A percentile compares a stretch with the other conserved stretches of the same genome.
Conservation (phyloP, 2,329 filamentous ascomycete genomes). For the Cladosporium cucumerinum region DNA sequence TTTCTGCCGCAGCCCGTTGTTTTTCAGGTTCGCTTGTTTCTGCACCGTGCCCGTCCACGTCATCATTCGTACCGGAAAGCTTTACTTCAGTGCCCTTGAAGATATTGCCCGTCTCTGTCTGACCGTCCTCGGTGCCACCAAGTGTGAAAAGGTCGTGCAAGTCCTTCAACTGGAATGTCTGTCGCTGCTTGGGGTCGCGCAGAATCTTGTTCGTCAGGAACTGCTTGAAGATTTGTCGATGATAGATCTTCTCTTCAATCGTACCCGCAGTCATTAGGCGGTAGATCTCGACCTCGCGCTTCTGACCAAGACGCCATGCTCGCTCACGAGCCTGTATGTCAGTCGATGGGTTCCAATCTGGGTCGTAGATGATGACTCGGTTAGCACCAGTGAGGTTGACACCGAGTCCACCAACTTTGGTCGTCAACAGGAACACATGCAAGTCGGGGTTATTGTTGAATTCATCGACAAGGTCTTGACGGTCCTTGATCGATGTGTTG, state of each 20-base stretch:
- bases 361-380: conserved; percentile 96
- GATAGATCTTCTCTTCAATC: conserved; percentile 98
- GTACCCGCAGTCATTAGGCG: conserved; percentile 97
- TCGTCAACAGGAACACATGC: conserved; percentile 89
- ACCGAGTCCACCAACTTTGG: conserved; percentile 89
- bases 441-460: conserved; percentile 81
- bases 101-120: conserved; percentile 78
- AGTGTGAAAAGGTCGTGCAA: conserved; percentile 88
- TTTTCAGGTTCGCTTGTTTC: conserved; percentile 28
- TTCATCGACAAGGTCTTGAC: conserved; percentile 85
- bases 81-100: conserved; percentile 85
- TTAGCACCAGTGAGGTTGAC: conserved; percentile 94
- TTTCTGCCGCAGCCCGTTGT: conserved; percentile 18
- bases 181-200: conserved; percentile 87
- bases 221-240: conserved; percentile 97
- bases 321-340: conserved; percentile 93
- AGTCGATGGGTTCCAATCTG: conserved; percentile 97
- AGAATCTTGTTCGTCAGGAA: conserved; percentile 96
- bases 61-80: conserved; percentile 40
- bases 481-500: conserved; percentile 77
- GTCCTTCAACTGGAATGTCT: conserved; percentile 85
- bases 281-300: conserved; percentile 91
- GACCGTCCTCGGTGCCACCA: conserved; percentile 60
- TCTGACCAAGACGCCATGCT: conserved; percentile 93
- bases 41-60: conserved; percentile 27